These are phyloP conservation scores for Onygena corvina DNA, from an alignment of 2,329 filamentous ascomycete genomes.

Conservation along the genomic window DNA sequence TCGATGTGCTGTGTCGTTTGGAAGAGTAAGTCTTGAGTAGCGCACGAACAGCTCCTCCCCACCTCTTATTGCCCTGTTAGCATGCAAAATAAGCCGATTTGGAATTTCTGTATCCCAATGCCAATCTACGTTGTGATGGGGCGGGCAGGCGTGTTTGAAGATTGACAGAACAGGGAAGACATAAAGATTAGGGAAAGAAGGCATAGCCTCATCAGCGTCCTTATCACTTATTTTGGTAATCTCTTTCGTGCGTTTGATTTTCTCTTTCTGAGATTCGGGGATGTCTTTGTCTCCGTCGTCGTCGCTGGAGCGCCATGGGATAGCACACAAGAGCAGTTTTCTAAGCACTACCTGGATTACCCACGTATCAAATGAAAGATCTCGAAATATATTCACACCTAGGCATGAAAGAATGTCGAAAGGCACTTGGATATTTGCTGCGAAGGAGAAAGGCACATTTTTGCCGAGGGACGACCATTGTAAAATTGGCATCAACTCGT, in stretches of 20 bases:
- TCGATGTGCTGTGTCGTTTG: constrained; percentile 8
- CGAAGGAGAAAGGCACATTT: constrained; percentile 25
- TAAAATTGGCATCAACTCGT: constrained; percentile 24
- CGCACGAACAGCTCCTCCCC: constrained; percentile 21
- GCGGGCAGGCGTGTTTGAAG: constrained; percentile 23
- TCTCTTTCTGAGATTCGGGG: constrained; percentile 1
- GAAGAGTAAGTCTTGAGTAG: constrained; percentile 8
- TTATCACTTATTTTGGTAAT: background rate
- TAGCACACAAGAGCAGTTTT: constrained; percentile 24
- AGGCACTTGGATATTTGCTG: constrained; percentile 28
- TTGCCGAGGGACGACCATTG: background rate
- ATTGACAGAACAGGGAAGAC: constrained; percentile 25
- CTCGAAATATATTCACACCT: constrained; percentile 29
- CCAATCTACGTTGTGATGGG: constrained; percentile 22
- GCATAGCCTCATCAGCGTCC: constrained; percentile 6
- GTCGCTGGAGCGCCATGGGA: constrained; percentile 23
- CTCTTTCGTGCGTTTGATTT: constrained; percentile 10
- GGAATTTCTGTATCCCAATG: constrained; percentile 21
- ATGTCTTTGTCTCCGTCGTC: constrained; percentile 6
- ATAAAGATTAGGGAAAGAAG: constrained; percentile 22
- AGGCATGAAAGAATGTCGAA: constrained; percentile 27
- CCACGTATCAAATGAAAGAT: constrained; percentile 30
- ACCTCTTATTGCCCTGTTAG: constrained; percentile 17
- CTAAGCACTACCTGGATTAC: constrained; percentile 25
- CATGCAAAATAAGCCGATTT: constrained; percentile 24